Conservation (phyloP, 2,329 filamentous ascomycete species). For the Fusarium denticulatum region DNA sequence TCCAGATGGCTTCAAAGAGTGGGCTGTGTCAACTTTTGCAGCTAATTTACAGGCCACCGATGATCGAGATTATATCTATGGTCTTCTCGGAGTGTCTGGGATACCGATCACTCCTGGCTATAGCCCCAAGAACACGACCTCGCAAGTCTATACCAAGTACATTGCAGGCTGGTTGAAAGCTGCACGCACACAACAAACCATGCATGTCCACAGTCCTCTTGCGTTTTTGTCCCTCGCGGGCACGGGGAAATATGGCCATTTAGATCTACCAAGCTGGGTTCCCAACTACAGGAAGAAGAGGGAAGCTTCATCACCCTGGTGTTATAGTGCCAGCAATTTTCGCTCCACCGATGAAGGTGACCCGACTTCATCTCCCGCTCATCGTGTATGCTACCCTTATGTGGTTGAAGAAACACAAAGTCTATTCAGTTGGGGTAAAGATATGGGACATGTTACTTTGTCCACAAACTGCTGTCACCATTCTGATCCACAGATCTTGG, state of each 20-base stretch:
- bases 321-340: not conserved
- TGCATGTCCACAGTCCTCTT: not conserved
- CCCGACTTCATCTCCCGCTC: not conserved
- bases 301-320: not conserved
- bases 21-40: conserved; percentile 8
- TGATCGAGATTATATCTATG: conserved; percentile 2
- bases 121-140: not conserved
- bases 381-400: not conserved
- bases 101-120: conserved; percentile 5
- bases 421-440: not conserved
- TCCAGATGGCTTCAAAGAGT: conserved; percentile 11
- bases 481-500: not conserved
- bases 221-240: conserved; percentile 5
- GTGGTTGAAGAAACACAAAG: not conserved
- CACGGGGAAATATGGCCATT: not conserved
- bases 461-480: not conserved
- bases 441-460: not conserved
- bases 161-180: not conserved
- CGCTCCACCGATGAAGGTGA: not conserved
- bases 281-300: not conserved
- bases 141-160: conserved; percentile 4
- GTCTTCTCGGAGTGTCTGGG: conserved; percentile 11
- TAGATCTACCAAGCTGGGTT: conserved; percentile 7
- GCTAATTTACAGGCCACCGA: conserved; percentile 6
- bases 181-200: not conserved